These are phyloP conservation scores for Paramecium sonneborni DNA, from an alignment of 73 alveolate genomes.

Conservation along the genomic window DNA sequence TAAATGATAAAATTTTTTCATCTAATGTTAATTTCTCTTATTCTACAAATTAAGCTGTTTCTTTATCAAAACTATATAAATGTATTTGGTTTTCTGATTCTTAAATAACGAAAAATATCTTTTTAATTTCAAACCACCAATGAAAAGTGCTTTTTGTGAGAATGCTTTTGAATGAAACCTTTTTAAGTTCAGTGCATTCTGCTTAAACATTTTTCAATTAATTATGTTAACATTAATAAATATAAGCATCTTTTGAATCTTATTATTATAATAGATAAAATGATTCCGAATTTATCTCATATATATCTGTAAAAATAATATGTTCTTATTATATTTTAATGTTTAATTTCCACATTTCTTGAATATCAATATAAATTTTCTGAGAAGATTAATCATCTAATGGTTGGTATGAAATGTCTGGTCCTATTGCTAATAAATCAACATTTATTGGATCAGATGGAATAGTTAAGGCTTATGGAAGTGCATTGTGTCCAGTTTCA, in stretches of 20 bases:
- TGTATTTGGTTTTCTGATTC: not conserved
- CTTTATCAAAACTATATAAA: not conserved
- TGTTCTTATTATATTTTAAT: not conserved
- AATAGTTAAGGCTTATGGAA: not conserved
- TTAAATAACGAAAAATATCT: not conserved
- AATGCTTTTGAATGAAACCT: not conserved
- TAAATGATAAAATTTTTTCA: not conserved
- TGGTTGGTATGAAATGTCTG: not conserved
- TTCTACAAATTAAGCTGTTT: not conserved
- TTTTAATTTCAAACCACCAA: not conserved
- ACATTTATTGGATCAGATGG: slow-evolving; percentile 20
- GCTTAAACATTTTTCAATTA: not conserved
- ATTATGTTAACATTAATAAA: not conserved
- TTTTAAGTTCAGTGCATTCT: not conserved
- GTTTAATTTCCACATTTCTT: not conserved
- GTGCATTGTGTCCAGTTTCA: not conserved
- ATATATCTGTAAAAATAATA: not conserved
- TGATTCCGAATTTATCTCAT: not conserved
- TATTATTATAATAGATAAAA: not conserved
- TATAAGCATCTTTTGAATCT: not conserved
- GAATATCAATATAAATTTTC: not conserved
- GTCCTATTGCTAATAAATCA: slow-evolving; percentile 13
- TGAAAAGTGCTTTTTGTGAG: not conserved
- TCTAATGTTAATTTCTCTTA: not conserved
- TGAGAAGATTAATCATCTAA: not conserved